phyloP scores from a whole-genome alignment of 306 rosid species.

The Prunus kanzakura region DNA sequence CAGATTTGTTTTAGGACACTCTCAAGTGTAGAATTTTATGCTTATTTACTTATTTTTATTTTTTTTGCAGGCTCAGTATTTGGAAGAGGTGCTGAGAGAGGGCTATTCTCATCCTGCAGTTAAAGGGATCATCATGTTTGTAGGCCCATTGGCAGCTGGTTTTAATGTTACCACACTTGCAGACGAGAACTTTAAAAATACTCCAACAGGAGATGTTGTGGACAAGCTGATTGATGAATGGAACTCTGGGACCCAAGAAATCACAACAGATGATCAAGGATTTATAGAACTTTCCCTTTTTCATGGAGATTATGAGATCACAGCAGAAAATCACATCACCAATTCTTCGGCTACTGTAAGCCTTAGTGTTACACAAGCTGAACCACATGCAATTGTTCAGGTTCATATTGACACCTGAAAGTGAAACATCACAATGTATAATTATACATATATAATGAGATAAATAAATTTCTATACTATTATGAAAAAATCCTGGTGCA shows the following conservation, averaged over 20 bases:
- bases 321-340: constrained; percentile 41
- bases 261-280: constrained; percentile 50
- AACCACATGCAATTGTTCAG: constrained; percentile 27
- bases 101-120: constrained; percentile 68
- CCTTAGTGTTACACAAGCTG: constrained; percentile 42
- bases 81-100: constrained; percentile 67
- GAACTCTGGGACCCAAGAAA: constrained; percentile 33
- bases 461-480: not conserved
- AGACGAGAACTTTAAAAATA: constrained; percentile 52
- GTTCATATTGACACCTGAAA: constrained; percentile 39
- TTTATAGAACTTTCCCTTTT: constrained; percentile 45
- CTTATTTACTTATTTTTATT: not conserved
- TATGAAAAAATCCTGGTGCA: not conserved
- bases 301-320: constrained; percentile 76
- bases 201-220: constrained; percentile 68
- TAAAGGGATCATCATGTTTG: constrained; percentile 74
- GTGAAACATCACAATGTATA: not conserved
- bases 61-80: constrained; percentile 46
- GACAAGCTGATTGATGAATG: constrained; percentile 71
- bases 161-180: constrained; percentile 47
- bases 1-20: not conserved
- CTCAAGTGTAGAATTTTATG: not conserved
- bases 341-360: constrained; percentile 34
- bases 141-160: constrained; percentile 62
- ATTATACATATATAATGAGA: not conserved